Conservation (phyloP, 2,329 filamentous ascomycete species). For the Xylariaceae sp. region DNA sequence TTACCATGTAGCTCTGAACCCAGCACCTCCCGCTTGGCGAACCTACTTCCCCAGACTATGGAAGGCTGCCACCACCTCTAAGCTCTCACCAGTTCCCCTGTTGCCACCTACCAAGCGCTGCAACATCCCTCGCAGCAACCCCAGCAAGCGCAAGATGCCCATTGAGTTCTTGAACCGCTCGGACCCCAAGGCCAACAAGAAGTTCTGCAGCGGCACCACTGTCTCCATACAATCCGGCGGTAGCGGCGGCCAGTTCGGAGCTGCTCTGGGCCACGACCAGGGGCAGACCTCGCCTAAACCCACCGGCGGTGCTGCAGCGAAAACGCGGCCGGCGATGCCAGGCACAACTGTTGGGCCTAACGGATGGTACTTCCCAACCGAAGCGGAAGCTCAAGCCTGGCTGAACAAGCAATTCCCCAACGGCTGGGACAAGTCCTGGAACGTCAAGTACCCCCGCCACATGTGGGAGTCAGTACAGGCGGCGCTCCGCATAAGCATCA, state of each 20-base stretch:
- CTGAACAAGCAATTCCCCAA: not conserved
- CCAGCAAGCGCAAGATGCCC: conserved; percentile 30
- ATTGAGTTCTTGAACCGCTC: conserved; percentile 20
- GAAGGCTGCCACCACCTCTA: conserved; percentile 3
- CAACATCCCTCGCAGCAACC: conserved; percentile 25
- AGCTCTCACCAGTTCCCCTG: conserved; percentile 17
- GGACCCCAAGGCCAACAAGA: conserved; percentile 4
- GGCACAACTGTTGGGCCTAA: not conserved
- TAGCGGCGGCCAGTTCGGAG: conserved; percentile 16
- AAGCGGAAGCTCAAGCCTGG: not conserved
- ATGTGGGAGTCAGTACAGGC: not conserved
- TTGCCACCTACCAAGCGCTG: conserved; percentile 18
- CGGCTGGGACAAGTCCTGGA: not conserved
- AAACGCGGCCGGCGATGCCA: not conserved
- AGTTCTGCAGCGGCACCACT: conserved; percentile 11
- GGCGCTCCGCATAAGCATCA: conserved; percentile 8
- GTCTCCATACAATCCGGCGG: conserved; percentile 9
- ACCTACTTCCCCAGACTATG: conserved; percentile 9
- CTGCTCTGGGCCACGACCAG: conserved; percentile 1
- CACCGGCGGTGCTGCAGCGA: not conserved
- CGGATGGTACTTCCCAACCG: not conserved
- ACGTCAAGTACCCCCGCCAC: not conserved
- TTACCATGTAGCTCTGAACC: conserved; percentile 19
- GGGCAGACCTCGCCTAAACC: not conserved
- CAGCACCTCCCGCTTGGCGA: conserved; percentile 11